Percentiles rank a stretch among this genome's conserved stretches.
These are phyloP conservation scores for Scedosporium apiospermum DNA, from an alignment of 2,329 filamentous ascomycete genomes.

Conservation along the genomic window DNA sequence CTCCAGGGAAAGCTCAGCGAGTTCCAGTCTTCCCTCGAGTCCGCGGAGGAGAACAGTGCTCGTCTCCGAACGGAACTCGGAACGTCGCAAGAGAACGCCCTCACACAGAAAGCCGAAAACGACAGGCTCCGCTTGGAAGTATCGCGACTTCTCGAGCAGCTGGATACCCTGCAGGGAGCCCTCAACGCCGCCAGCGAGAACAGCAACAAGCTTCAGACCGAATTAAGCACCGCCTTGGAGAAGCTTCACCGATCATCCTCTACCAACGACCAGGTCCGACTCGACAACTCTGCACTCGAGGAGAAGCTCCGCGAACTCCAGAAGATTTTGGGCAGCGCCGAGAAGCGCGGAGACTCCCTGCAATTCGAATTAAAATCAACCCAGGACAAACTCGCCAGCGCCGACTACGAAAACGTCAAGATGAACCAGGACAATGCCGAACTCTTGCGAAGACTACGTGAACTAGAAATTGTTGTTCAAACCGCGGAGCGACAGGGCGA, in stretches of 20 bases:
- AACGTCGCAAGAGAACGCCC: background rate
- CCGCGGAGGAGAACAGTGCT: background rate
- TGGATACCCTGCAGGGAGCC: background rate
- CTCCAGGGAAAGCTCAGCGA: background rate
- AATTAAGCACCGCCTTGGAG: background rate
- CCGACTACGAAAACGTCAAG: background rate
- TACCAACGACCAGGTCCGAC: background rate
- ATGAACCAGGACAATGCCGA: background rate
- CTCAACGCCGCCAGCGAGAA: conserved; percentile 1
- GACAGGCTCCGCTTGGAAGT: background rate
- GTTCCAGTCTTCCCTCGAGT: background rate
- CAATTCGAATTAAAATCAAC: background rate
- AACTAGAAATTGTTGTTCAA: background rate
- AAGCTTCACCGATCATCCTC: background rate
- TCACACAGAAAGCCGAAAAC: background rate
- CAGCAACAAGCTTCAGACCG: background rate
- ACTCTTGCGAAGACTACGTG: background rate
- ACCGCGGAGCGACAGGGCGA: background rate
- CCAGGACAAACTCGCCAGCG: background rate
- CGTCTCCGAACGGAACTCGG: background rate
- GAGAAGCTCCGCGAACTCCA: background rate
- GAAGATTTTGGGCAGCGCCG: background rate
- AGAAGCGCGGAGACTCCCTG: background rate
- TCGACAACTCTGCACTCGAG: background rate
- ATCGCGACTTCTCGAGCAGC: background rate